Percentiles rank a stretch among this genome's conserved stretches.
phyloP scores from a whole-genome alignment of 495 filamentous ascomycete genomes.

The Xylaria palmicola region DNA sequence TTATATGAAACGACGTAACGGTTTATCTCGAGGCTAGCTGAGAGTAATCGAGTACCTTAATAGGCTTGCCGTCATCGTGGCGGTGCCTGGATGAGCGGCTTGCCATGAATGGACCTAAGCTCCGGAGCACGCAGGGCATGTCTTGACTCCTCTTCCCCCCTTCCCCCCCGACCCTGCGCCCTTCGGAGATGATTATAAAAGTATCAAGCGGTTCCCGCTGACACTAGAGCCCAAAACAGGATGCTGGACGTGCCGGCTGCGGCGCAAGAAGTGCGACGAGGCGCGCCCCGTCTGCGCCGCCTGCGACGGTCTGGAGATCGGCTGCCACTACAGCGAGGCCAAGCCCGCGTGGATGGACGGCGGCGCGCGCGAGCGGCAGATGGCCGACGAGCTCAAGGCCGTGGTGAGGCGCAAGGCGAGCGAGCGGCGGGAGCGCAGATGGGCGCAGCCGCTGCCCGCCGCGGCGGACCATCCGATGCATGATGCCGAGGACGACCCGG shows the following conservation, averaged over 20 bases:
- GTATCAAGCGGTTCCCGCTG: too few species aligned
- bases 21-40: too few species aligned
- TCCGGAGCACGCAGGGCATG: constrained; percentile 13
- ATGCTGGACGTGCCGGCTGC: constrained; percentile 43
- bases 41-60: background rate
- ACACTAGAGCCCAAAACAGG: constrained; percentile 15
- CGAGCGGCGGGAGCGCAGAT: constrained; percentile 25
- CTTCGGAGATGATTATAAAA: too few species aligned
- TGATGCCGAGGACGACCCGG: background rate
- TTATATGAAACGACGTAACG: too few species aligned
- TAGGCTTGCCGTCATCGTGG: background rate
- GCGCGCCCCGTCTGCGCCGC: constrained; percentile 31
- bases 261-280: constrained; percentile 44
- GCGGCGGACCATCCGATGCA: background rate
- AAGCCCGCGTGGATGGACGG: constrained; percentile 48
- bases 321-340: constrained; percentile 30
- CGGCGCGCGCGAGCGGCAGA: constrained; percentile 35
- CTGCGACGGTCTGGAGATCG: constrained; percentile 33
- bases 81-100: background rate
- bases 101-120: constrained; percentile 6
- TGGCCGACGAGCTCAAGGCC: constrained; percentile 37
- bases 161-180: too few species aligned
- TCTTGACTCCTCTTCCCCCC: background rate
- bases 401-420: constrained; percentile 14
- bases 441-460: constrained; percentile 4